These are phyloP conservation scores for Hericium coralloides DNA, from an alignment of 768 basidiomycete genomes.

Conservation along the genomic window DNA sequence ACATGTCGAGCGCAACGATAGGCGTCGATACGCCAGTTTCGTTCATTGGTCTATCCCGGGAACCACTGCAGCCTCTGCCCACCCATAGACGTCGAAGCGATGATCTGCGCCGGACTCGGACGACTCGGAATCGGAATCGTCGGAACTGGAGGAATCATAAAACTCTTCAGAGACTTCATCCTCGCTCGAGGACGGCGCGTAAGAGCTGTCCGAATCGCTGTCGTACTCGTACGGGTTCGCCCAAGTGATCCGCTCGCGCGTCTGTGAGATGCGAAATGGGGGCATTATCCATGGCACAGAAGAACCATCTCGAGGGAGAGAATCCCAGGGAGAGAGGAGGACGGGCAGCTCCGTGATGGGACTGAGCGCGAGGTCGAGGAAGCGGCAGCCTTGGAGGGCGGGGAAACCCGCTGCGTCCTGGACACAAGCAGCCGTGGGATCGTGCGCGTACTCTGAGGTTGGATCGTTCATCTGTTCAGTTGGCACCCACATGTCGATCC, in stretches of 20 bases:
- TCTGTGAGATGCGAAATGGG: background rate
- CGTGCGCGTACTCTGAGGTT: background rate
- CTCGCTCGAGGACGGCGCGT: background rate
- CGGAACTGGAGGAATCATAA: no score
- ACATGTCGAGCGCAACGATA: no score
- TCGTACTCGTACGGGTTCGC: background rate
- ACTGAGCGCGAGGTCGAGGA: background rate
- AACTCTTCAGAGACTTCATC: background rate
- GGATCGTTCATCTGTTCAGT: background rate
- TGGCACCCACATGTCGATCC: background rate
- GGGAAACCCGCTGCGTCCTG: background rate
- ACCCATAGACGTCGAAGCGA: no score
- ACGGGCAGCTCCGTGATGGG: background rate
- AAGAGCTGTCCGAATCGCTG: background rate
- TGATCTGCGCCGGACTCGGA: no score
- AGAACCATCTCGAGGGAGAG: background rate
- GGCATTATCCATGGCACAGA: background rate
- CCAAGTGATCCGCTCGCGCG: background rate
- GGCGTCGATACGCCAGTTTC: no score
- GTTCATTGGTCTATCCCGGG: no score
- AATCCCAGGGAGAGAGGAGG: background rate
- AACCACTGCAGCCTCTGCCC: no score
- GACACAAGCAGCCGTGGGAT: background rate
- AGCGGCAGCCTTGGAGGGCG: background rate
- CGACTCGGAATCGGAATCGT: no score